Base-by-base conservation (phyloP, 75 land plant genomes). In the Ceratopteris richardii region DNA sequence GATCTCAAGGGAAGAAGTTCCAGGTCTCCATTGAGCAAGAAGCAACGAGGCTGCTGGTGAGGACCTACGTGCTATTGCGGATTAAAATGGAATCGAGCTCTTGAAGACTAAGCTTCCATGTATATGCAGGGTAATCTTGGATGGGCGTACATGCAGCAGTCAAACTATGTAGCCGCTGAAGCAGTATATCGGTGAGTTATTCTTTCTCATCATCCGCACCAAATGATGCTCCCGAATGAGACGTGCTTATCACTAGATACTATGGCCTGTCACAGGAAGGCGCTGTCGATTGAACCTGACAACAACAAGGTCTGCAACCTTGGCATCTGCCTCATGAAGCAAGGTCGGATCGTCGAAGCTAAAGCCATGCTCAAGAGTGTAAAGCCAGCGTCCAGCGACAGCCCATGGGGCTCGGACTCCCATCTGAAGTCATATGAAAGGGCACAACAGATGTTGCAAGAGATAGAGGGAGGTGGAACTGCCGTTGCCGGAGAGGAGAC, bases 1-100 rank as follows among this genome's bases (percentile, higher is more conserved):
- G 99, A 12, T 95, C 97, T 20, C 99, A 90, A 47, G 99, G 99
- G 28, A 90, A 86, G 79, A 95, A 95, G 28, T 95, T 95, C 57
- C 96, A 95, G 60, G 97, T 95, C n/a, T 86, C 99, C 5, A 82
- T 95, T 31, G 99, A 87, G 22, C 99, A 95, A 68, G 99, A 95
- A 66, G 92, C 99, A 2, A 90, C 97, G 30, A 54, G 96, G 2
- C 64, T 95, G 56, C 80, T 94, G 85, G 95, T 93, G 68, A 63
- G 39, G 2, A 33, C 9, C 37, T 33, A 9, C 37, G 3, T 33
- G 37, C 37, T 4, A 33, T 33, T 33, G 9, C 37, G 37, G 9
- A 33, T 33, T 33, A 33, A 9, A 33, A 3, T 4, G 37, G 3
- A 33, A 33, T 33, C 37, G n/a, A n/a, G n/a, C n/a, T n/a, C n/a